Base-by-base conservation (phyloP, 2,329 filamentous ascomycete species). In the Sporothrix inflata region DNA sequence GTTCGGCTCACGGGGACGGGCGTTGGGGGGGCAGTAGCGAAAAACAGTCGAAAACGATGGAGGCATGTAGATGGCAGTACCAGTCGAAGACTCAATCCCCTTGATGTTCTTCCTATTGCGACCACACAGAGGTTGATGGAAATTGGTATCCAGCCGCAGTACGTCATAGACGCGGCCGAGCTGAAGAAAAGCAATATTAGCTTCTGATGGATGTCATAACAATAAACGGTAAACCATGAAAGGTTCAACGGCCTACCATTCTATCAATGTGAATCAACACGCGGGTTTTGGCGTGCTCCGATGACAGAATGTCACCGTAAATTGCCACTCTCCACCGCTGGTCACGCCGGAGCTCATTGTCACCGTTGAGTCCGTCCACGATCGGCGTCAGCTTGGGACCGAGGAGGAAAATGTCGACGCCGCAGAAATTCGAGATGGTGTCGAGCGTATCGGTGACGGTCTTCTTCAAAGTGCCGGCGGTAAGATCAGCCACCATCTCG, bases 91-190 rank as follows among this genome's bases (percentile, higher is more conserved):
- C 82, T 99, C 96, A 78, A 99, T 98, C 78, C 96, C 85, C 84
- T 98, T 98, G 84, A 99, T 97, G 81, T 98, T 98, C 85, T 97
- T 97, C 77, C 96, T 89, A 77, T 94, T 95, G 66, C 96, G 92
- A 66, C 96, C 96, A 80, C 94, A 98, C 67, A 98, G 90, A 71
- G 98, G 87, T 72, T 94, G 96, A 80, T 99, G 96, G 79, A 97
- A 88, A 34, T 94, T 93, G 67, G 95, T 84, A 77, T 98, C 94
- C 73, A 97, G 86, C 79, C 92, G 92, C 78, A 94, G 90, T 65
- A 87, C 89, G 80, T 97, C 94, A 70, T 96, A 91, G 72, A 89
- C 84, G 75, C 91, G 89, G 71, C 90, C 89, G 74, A 94, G 90
- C 90, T 92, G 60, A 38, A n/a, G 11, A 30, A 24, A 30, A 14